Evolutionary conservation across 306 rosid species (phyloP), one percentile per base, ranked within the genome.

Genomic region (Vachellia pachyceras): DNA sequence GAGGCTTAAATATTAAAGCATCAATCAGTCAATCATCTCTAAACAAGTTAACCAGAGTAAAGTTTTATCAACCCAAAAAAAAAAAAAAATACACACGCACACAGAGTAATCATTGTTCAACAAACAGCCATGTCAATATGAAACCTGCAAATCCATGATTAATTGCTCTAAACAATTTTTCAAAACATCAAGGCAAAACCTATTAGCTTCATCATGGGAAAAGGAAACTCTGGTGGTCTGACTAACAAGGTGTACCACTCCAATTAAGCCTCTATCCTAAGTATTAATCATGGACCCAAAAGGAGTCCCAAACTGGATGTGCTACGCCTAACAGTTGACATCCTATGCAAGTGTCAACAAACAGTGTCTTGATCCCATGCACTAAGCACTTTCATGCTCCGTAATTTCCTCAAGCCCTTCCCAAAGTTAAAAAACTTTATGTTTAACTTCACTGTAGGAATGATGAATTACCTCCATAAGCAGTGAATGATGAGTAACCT

Each of bases 401-500:
- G 15, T 14, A 45, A 15, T 63, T 64, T 65, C 72, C 47, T 80
- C 75, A 49, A 65, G 77, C 44, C 39, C 68, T 76, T 82, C 10
- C 68, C 4, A n/a, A 22, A 55, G 11, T 55, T 5, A 54, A 41
- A 69, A 73, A 12, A 67, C 42, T 58, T 68, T n/a, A n/a, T 37
- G 73, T 73, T 52, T 45, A 69, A 68, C 61, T 10, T 39, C 33
- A 46, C 82, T 22, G 25, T 46, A 57, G 66, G 77, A 75, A 71
- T 77, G 58, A 73, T 17, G 69, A 74, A 40, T 22, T 85, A 93
- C 97, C 97, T 84, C 92, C 89, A 91, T 88, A 77, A 95, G 92
- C 75, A 91, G 80, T 1, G 91, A 87, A 87, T 93, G 99, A 71
- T 91, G 94, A 81, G 82, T 78, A 72, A 87, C 83, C 90, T 92